Base-by-base conservation (phyloP, 805 yeast genomes). In the Wickerhamiella australiensis region DNA sequence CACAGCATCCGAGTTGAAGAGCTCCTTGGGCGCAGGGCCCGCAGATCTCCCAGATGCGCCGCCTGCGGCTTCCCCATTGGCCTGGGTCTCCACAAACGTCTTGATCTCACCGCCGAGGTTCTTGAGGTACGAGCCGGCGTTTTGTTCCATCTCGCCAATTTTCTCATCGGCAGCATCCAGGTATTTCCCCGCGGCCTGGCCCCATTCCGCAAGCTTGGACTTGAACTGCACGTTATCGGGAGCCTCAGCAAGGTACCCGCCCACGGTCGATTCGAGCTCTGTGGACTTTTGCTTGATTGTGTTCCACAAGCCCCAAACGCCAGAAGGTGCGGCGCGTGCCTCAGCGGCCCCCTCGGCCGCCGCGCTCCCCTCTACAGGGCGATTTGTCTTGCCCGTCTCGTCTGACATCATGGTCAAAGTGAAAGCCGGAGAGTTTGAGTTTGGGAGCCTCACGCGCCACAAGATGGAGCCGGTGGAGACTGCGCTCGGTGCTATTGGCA, bases 91-190 rank as follows among this genome's bases (percentile, higher is more conserved):
- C 44, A 82, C 68, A 52, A 79, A 73, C 5, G 56, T 54, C 23
- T 55, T 55, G 26, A 68, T 49, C 37, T 64, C 67, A 9, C 76
- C 71, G n/a, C 85, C 75, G 50, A 82, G 68, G 58, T 72, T 77
- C 37, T 67, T 62, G 15, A 78, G 76, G 57, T 75, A 78, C n/a
- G 68, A 68, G 0, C 80, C 75, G 0, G 94, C 88, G 27, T 72
- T 65, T 47, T 73, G 75, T 61, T 88, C 96, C 6, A 85, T 79
- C 48, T 70, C 70, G 56, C 84, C 95, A 42, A 88, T 69, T 56
- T 79, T 80, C 54, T 75, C 67, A 62, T 87, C 96, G 53, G 88
- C 70, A 6, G 76, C 74, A 54, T 85, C 88, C 46, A 87, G 68
- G 47, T 75, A 77, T 42, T 71, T 72, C 56, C 82, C 85, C 6